These are phyloP conservation scores for Ogataea populi-albae DNA, from an alignment of 805 yeast genomes.

Conservation along the genomic window DNA sequence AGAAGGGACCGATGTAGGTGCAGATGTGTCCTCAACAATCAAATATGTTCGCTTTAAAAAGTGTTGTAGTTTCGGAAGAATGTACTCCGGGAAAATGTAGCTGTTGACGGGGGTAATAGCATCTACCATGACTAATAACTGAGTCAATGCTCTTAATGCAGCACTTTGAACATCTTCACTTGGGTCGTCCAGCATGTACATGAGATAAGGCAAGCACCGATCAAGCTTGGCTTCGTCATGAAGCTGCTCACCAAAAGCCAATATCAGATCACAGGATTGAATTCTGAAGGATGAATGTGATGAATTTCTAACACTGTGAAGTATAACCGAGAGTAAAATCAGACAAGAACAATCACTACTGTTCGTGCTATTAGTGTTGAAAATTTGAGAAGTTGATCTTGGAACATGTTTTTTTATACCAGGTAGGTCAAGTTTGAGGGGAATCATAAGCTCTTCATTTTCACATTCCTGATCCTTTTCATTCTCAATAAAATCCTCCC, in stretches of 20 bases:
- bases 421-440: slow-evolving; percentile 46
- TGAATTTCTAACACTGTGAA: slow-evolving; percentile 60
- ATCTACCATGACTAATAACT: slow-evolving; percentile 60
- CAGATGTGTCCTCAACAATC: slow-evolving; percentile 22
- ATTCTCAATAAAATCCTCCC: neutral
- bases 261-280: slow-evolving; percentile 71
- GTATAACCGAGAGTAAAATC: slow-evolving; percentile 54
- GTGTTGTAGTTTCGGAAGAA: slow-evolving; percentile 64
- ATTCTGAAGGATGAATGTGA: slow-evolving; percentile 57
- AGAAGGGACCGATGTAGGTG: slow-evolving; percentile 11
- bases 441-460: slow-evolving; percentile 27
- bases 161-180: slow-evolving; percentile 62
- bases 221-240: slow-evolving; percentile 85
- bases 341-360: slow-evolving; percentile 47
- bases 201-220: slow-evolving; percentile 76
- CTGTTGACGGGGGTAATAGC: slow-evolving; percentile 72
- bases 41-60: slow-evolving; percentile 38
- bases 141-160: slow-evolving; percentile 65
- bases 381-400: slow-evolving; percentile 32
- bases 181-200: slow-evolving; percentile 67
- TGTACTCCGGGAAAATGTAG: slow-evolving; percentile 75
- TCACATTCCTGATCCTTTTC: slow-evolving; percentile 8
- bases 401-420: slow-evolving; percentile 51
- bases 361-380: slow-evolving; percentile 14
- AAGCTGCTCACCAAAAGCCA: slow-evolving; percentile 71